Conservation (phyloP, 2,329 filamentous ascomycete genomes). For the Xylariales sp. region DNA sequence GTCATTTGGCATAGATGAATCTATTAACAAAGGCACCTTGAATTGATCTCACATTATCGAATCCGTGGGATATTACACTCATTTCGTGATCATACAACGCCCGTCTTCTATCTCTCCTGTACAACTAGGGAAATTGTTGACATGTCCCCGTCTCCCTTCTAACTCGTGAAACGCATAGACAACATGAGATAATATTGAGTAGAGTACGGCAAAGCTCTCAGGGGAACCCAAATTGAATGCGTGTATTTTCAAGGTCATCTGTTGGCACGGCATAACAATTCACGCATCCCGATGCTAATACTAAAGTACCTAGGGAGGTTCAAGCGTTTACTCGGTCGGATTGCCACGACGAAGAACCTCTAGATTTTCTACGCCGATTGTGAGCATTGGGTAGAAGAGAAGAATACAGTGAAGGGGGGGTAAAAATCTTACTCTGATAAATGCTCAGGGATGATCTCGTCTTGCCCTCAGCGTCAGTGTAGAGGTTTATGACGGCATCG, state of each 20-base stretch:
- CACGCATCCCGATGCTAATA: background rate
- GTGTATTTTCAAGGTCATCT: background rate
- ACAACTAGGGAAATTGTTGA: background rate
- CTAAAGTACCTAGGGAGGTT: background rate
- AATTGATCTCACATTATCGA: constrained; percentile 12
- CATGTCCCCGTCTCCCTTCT: constrained; percentile 4
- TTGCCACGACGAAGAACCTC: constrained; percentile 58
- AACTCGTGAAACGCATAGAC: constrained; percentile 7
- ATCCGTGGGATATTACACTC: constrained; percentile 17
- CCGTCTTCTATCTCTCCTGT: constrained; percentile 1
- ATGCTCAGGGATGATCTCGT: constrained; percentile 73
- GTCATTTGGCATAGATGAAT: constrained; percentile 1
- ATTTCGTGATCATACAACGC: constrained; percentile 25
- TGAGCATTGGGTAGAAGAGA: constrained; percentile 5
- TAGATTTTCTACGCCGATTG: constrained; percentile 54
- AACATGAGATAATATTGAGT: constrained; percentile 27
- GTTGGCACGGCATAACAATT: background rate
- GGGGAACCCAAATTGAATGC: constrained; percentile 1
- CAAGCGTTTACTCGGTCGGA: constrained; percentile 29
- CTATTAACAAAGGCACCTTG: constrained; percentile 1
- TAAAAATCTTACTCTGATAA: constrained; percentile 75
- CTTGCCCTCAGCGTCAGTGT: constrained; percentile 77
- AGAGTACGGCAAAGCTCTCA: constrained; percentile 21
- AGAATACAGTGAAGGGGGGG: background rate
- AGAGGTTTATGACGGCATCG: constrained; percentile 76